Evolutionary conservation across 805 yeast genomes (phyloP), one percentile per base, ranked within the genome.

Genomic region (Diddensiella transvaalensis): DNA sequence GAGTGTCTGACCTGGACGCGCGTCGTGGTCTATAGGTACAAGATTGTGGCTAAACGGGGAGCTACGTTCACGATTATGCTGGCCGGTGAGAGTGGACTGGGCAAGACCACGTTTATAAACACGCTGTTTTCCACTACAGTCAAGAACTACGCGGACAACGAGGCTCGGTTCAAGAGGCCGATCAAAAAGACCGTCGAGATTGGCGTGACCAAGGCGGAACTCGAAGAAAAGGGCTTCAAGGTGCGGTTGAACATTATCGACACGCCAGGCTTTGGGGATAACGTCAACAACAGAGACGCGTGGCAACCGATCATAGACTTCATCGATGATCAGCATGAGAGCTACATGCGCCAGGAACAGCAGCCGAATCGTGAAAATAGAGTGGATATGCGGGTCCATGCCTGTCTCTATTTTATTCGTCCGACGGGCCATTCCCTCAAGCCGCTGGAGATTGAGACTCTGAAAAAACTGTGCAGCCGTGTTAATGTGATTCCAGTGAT

Each of bases 31-130:
- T 40, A 32, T 40, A 64, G 70, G 46, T 69, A 65, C 57, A 64
- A 64, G 49, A 67, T 68, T 43, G 71, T 72, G 22, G 67, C 70
- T 44, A 63, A 67, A 51, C 54, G 62, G 5, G 96, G 96, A 15
- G 80, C 87, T 18, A 72, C 81, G 22, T 85, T 87, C 67, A 87
- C 95, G 40, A 60, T 90, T 48, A 80, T 89, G 85, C 80, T 88
- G 32, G 89, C 85, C 42, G 96, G 97, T 24, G 89, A 85, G 65
- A 74, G 85, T 44, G 96, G 96, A 2, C 73, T 86, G 45, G 96
- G 95, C 40, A 78, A 75, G 42, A 61, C 66, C 36, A 66, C 69
- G 6, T 51, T 56, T 19, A 50, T 55, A 41, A 87, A 90, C 71
- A 82, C 95, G 5, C 73, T 90, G 53, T 85, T 87, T 64, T 82